Evolutionary conservation across 148 eudicot species (phyloP), one percentile per base, ranked within the genome.

Genomic region (Amaranthus cruentus): DNA sequence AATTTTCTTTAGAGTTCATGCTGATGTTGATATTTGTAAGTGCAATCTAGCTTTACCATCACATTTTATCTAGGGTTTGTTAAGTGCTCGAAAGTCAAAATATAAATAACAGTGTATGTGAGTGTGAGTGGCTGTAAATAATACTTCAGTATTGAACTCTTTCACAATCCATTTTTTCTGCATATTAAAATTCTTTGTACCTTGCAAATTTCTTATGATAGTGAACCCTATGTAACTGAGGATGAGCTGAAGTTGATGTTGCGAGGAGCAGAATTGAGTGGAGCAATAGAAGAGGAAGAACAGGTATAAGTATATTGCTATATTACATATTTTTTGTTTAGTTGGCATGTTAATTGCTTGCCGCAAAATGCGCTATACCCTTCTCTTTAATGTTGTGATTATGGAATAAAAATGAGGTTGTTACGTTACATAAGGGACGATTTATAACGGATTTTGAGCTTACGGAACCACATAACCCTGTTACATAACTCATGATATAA

Each of bases 261-360:
- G 71, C 88, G 98, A 66, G 98, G 96, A 80, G 98, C 98, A 42
- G 98, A 95, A 77, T 66, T 88, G 73, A 95, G 98, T 82, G 97
- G 98, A 73, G 96, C 98, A 44, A 95, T 95, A 56, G 98, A 95
- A 83, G 98, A 95, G 82, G 98, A 95, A 86, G 98, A 95, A 60
- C 98, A 95, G 93, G 98, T 95, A 83, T 61, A 12, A 2, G 4
- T 61, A 48, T 52, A 48, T 52, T 57, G 62, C 13, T 70, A 9
- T 69, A 21, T 60, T 9, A 13, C 43, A 66, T 4, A 46, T 55
- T 1, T 55, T 65, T 55, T 52, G 50, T 72, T 51, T 7, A 44
- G 59, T 46, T 52, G 28, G 53, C 61, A 55, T 47, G 18, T 18
- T 66, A 46, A 42, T 62, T 52, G 21, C 15, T 59, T 54, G 5